Evolutionary conservation across 345 rosid species (phyloP).

Genomic region (Syzygium oleosum): DNA sequence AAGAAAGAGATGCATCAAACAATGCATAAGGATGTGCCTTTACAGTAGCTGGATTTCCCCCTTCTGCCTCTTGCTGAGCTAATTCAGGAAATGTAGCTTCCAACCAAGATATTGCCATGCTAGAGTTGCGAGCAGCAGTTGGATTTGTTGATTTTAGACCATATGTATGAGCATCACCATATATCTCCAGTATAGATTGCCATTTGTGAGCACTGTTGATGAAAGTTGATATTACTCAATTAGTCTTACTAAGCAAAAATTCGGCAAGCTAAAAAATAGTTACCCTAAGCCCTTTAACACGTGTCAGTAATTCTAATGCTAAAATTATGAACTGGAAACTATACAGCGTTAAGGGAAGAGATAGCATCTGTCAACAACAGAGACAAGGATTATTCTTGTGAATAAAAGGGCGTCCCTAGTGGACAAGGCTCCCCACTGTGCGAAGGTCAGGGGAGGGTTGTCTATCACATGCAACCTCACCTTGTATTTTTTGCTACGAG

Average conservation of each 20-base stretch:
- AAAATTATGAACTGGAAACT: background rate
- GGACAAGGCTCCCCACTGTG: background rate
- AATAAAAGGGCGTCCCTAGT: background rate
- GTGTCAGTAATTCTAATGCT: background rate
- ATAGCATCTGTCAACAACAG: background rate
- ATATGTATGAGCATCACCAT: conserved; percentile 68
- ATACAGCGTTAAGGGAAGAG: background rate
- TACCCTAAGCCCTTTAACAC: background rate
- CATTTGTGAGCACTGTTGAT: conserved; percentile 63
- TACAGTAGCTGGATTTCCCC: conserved; percentile 30
- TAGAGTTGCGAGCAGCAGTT: conserved; percentile 59
- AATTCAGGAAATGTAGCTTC: conserved; percentile 89
- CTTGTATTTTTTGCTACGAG: background rate
- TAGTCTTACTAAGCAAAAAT: background rate
- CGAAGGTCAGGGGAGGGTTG: background rate
- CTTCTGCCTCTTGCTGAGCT: conserved; percentile 38
- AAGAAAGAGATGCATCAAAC: conserved; percentile 78
- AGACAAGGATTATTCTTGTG: background rate
- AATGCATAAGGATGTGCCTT: conserved; percentile 72
- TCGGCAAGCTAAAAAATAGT: background rate
- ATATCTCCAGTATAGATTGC: conserved; percentile 77
- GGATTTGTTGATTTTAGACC: conserved; percentile 66
- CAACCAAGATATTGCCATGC: conserved; percentile 82
- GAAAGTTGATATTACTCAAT: conserved; percentile 6
- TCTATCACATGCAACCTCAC: background rate